Evolutionary conservation across 352 stramenopile species (phyloP).

Genomic region (Globisporangium rhizosaccharum): DNA sequence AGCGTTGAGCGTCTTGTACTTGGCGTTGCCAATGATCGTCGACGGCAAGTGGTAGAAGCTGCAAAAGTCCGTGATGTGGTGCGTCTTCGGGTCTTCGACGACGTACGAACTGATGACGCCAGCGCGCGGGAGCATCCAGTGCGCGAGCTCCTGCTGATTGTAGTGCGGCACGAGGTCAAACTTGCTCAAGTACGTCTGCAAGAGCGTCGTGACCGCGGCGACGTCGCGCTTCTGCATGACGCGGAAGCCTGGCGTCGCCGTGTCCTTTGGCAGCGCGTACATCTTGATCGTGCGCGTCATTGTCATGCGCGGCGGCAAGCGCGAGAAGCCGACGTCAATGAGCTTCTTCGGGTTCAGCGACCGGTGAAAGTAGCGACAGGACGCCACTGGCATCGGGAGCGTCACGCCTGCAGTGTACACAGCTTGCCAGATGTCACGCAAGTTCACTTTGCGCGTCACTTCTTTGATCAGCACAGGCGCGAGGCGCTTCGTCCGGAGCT

Average conservation of each 20-base stretch:
- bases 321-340: constrained; percentile 96
- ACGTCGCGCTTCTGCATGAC: constrained; percentile 56
- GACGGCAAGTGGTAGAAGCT: constrained; percentile 98
- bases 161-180: constrained; percentile 87
- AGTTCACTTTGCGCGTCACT: constrained; percentile 97
- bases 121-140: constrained; percentile 96
- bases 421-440: constrained; percentile 91
- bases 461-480: constrained; percentile 99
- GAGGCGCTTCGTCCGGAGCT: constrained; percentile 93
- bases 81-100: constrained; percentile 60
- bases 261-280: constrained; percentile 74
- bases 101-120: constrained; percentile 96
- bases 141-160: constrained; percentile 89
- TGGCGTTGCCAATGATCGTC: constrained; percentile 92
- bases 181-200: constrained; percentile 50
- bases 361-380: constrained; percentile 96
- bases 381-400: constrained; percentile 92
- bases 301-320: constrained; percentile 90
- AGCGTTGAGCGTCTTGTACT: constrained; percentile 95
- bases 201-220: constrained; percentile 33
- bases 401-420: constrained; percentile 98
- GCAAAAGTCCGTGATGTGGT: constrained; percentile 92
- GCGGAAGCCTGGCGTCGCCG: constrained; percentile 34
- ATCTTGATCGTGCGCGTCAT: constrained; percentile 91
- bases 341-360: constrained; percentile 98